phyloP scores from a whole-genome alignment of 139 green algal genomes.

The Trebouxia sp. region DNA sequence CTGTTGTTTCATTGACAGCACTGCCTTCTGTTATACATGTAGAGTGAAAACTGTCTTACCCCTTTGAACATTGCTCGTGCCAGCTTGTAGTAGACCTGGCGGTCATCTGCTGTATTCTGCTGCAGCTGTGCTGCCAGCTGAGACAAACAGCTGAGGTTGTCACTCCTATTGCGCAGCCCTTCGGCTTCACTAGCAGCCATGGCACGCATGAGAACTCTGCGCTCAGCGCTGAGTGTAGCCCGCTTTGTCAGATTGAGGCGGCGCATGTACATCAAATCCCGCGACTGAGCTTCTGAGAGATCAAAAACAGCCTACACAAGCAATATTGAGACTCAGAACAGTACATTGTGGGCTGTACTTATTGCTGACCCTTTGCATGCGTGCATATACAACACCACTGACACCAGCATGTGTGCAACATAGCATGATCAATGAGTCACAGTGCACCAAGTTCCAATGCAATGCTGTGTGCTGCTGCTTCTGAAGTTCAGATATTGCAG shows the following conservation, averaged over 20 bases:
- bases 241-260: background rate
- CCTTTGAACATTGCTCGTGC: background rate
- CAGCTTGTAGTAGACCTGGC: background rate
- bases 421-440: too few relatives aligned
- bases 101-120: background rate
- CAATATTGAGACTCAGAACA: background rate
- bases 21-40: too few relatives aligned
- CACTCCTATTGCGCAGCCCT: background rate
- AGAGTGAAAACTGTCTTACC: too few relatives aligned
- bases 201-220: background rate
- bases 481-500: too few relatives aligned
- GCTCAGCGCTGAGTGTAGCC: background rate
- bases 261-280: background rate
- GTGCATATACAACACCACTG: too few relatives aligned
- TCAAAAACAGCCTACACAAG: background rate
- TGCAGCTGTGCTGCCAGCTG: background rate
- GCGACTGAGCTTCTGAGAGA: background rate
- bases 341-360: too few relatives aligned
- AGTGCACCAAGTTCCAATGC: too few relatives aligned
- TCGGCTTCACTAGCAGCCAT: background rate
- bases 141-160: background rate
- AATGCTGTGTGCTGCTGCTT: too few relatives aligned
- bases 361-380: too few relatives aligned
- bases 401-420: too few relatives aligned
- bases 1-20: too few relatives aligned